Evolutionary conservation across 2,329 filamentous ascomycete genomes (phyloP).

Genomic region (Diaporthe nobilis): DNA sequence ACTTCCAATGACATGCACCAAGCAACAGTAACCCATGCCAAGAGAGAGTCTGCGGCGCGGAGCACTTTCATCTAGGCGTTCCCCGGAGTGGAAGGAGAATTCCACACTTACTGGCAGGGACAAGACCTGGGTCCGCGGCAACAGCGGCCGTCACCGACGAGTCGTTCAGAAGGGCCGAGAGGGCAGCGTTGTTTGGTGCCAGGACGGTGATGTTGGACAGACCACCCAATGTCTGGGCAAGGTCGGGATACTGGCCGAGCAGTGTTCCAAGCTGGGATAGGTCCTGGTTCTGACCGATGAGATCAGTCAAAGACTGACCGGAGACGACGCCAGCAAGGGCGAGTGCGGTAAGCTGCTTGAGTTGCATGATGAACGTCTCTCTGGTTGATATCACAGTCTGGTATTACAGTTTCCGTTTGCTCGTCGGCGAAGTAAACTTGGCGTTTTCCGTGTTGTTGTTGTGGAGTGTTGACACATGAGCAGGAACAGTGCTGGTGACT

Average conservation of each 20-base stretch:
- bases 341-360: slow-evolving; percentile 22
- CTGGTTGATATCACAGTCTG: neutral
- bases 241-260: slow-evolving; percentile 52
- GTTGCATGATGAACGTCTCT: slow-evolving; percentile 22
- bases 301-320: slow-evolving; percentile 42
- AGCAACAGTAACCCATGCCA: neutral
- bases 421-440: neutral
- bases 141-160: slow-evolving; percentile 47
- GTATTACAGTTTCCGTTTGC: neutral
- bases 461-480: neutral
- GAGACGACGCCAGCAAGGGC: slow-evolving; percentile 16
- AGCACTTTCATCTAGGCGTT: neutral
- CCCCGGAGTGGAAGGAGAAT: neutral
- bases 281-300: slow-evolving; percentile 44
- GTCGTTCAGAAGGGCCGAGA: slow-evolving; percentile 55
- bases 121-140: slow-evolving; percentile 44
- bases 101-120: slow-evolving; percentile 49
- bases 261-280: slow-evolving; percentile 49
- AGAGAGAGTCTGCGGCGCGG: neutral
- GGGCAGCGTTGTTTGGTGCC: slow-evolving; percentile 68
- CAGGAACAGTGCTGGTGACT: accelerated
- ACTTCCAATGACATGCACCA: neutral
- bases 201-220: slow-evolving; percentile 69
- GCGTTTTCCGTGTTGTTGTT: neutral
- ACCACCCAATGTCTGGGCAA: slow-evolving; percentile 54